phyloP scores from a whole-genome alignment of 805 yeast genomes.

The Pichia cephalocereana region DNA sequence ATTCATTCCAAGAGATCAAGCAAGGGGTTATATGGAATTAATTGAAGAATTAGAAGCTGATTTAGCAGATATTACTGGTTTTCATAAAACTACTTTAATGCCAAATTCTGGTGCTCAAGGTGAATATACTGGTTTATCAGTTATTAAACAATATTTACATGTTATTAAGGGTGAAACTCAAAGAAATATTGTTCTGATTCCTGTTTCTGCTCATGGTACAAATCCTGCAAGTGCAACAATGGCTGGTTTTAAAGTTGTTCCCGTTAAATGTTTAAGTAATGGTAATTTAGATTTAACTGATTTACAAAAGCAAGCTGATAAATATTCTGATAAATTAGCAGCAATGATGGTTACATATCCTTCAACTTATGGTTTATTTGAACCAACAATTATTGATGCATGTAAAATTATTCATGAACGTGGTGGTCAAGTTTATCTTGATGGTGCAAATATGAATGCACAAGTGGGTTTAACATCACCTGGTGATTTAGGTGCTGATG shows the following conservation, averaged over 20 bases:
- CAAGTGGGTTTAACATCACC: constrained; percentile 97
- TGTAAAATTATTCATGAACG: constrained; percentile 73
- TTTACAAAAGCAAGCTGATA: constrained; percentile 59
- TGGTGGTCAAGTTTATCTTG: constrained; percentile 96
- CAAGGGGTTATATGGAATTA: constrained; percentile 74
- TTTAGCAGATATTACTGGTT: constrained; percentile 87
- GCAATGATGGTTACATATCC: constrained; percentile 97
- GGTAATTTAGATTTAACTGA: constrained; percentile 85
- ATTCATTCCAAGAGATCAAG: constrained; percentile 83
- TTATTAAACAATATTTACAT: constrained; percentile 64
- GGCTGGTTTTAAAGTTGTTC: constrained; percentile 90
- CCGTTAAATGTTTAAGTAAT: constrained; percentile 76
- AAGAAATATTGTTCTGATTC: constrained; percentile 85
- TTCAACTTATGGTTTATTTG: constrained; percentile 93
- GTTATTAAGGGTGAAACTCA: constrained; percentile 58
- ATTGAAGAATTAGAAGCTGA: constrained; percentile 73
- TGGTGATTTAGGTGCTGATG: constrained; percentile 97
- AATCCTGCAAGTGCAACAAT: constrained; percentile 98
- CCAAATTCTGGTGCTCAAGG: constrained; percentile 99
- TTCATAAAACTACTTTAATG: constrained; percentile 82
- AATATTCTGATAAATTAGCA: constrained; percentile 64
- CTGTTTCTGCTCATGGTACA: constrained; percentile 97
- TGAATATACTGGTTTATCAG: constrained; percentile 88
- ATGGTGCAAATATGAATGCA: constrained; percentile 99
- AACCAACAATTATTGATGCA: constrained; percentile 80